Percentiles rank a stretch among this genome's conserved stretches.
Conservation (phyloP, 352 stramenopile genomes). For the Globisporangium paroecandrum region DNA sequence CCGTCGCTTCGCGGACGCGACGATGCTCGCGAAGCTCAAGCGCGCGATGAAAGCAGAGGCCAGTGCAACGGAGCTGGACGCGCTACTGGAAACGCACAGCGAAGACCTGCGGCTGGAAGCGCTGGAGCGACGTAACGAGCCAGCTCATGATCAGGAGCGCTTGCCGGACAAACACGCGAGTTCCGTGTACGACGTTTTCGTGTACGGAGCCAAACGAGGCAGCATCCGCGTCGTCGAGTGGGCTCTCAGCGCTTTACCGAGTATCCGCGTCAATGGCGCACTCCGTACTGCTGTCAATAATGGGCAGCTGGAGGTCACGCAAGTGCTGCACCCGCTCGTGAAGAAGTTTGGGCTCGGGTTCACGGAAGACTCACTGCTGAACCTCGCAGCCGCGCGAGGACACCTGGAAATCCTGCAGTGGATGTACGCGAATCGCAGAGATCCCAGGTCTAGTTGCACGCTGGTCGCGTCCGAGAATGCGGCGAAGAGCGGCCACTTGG, state of each 20-base stretch:
- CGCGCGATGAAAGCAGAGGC: neutral
- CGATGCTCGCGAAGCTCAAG: constrained; percentile 9
- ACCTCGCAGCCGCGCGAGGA: constrained; percentile 11
- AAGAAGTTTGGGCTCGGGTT: constrained; percentile 9
- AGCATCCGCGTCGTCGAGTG: constrained; percentile 5
- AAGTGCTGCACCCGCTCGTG: constrained; percentile 10
- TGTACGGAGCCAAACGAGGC: constrained; percentile 13
- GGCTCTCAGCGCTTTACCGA: neutral
- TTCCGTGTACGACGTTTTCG: constrained; percentile 13
- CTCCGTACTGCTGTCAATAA: constrained; percentile 11
- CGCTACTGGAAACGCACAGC: neutral
- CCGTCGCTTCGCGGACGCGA: constrained; percentile 10
- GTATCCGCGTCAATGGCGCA: constrained; percentile 10
- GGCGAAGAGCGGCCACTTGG: constrained; percentile 7
- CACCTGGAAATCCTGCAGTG: constrained; percentile 10
- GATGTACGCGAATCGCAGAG: constrained; percentile 11
- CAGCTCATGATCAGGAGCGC: neutral
- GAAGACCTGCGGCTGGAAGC: constrained; percentile 7
- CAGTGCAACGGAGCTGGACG: constrained; percentile 1
- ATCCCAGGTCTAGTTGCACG: neutral
- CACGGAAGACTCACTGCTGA: constrained; percentile 11
- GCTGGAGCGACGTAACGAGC: neutral
- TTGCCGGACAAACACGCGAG: neutral
- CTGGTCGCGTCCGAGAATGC: constrained; percentile 7
- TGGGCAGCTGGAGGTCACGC: neutral